Base-by-base conservation (phyloP, 306 rosid species). In the Citrullus amarus region DNA sequence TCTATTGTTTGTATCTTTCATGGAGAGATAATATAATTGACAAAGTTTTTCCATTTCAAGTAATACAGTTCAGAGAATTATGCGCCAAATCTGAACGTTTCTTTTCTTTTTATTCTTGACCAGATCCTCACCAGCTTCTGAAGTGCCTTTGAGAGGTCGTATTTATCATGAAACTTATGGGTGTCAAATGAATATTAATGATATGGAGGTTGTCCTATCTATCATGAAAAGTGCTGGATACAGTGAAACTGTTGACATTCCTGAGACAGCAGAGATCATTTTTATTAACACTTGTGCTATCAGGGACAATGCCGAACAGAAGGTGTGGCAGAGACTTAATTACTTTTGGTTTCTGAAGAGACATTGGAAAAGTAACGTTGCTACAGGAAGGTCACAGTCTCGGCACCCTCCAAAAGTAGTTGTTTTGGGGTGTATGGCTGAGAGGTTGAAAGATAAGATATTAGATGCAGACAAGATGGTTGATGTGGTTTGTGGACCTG, bases 261-360 rank as follows among this genome's bases (percentile, higher is more conserved):
- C 98, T 6, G 99, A 96, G 90, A 91, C 82, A 61, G 98, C 99
- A 4, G 99, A 96, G 82, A 82, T 92, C 30, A 91, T 96, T 90
- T 95, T 95, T 57, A 95, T 95, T 80, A 95, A 95, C 79, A 96
- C 99, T 8, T 96, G 99, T 80, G 98, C 99, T 36, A 96, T 96
- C 66, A 91, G 99, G 87, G 99, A 96, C 63, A 96, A 96, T 82
- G 99, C 99, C 0, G 99, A 95, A 56, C 97, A 91, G 86, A 92
- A 91, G 85, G 99, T 95, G 60, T 92, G 99, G 99, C 98, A 96
- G 82, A 89, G 98, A 86, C 99, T 96, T 83, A 92, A 96, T 81
- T 96, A 96, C 85, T 91, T 96, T 86, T 96, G 99, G 99, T 96
- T 96, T 88, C 97, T 96, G 38, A 92, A 96, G 86, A 87, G 97